These are phyloP conservation scores for Persicaria tinctoria DNA, from an alignment of 148 eudicot genomes.

Conservation along the genomic window DNA sequence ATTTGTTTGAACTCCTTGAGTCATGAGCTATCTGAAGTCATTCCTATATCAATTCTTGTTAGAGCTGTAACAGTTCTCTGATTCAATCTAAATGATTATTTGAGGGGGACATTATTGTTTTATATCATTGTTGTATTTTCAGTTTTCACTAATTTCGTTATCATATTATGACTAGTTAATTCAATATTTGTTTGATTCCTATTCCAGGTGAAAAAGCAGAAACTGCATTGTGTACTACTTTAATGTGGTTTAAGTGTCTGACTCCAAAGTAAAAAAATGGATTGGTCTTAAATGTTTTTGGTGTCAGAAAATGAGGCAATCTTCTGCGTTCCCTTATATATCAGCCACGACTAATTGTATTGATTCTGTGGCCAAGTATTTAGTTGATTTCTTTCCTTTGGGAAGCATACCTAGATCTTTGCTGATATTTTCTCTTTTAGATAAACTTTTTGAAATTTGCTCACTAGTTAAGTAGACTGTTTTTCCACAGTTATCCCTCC, in stretches of 20 bases:
- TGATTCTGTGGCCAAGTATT: neutral
- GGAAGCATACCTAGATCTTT: slow-evolving; percentile 10
- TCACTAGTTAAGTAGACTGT: neutral
- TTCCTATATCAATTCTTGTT: neutral
- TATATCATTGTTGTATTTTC: neutral
- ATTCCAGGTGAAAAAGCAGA: neutral
- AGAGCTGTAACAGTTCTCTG: neutral
- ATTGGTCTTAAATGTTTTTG: neutral
- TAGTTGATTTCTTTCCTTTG: neutral
- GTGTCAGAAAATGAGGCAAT: neutral
- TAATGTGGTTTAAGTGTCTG: neutral
- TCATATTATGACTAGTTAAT: neutral
- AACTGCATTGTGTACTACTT: neutral
- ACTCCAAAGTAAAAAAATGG: neutral
- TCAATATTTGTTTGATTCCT: neutral
- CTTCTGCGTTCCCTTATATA: neutral
- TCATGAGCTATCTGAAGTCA: neutral
- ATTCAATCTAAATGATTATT: neutral
- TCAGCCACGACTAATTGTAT: neutral
- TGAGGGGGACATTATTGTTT: neutral
- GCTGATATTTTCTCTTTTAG: neutral
- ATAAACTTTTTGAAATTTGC: neutral
- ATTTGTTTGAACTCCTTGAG: neutral
- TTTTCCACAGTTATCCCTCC: neutral
- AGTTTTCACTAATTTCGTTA: neutral